Base-by-base conservation (phyloP, 371 early-diverging fungal genomes). In the Rhizopus sp. region DNA sequence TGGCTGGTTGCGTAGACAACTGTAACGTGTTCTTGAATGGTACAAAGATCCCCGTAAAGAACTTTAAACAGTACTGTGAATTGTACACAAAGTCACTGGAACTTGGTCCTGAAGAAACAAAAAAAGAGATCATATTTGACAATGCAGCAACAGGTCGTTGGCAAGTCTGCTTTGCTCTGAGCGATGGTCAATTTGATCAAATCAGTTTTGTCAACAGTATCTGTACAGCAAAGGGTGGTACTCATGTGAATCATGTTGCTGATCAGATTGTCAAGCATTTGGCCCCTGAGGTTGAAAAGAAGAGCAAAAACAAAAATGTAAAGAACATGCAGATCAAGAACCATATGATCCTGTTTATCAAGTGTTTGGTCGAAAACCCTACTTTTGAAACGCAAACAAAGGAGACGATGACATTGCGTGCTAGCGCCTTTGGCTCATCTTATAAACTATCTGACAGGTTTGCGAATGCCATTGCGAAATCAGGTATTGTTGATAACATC, bases 311-410 rank as follows among this genome's bases (percentile, higher is more conserved):
- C 61, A 83, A 82, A 29, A 73, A 64, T 23, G 70, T 96, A 44
- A 95, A 92, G 76, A 92, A 96, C 6, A 80, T 86, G 66, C 92
- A 95, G 60, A 88, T 97, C 70, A 97, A 96, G 73, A 92, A 81
- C 49, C 93, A 96, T 57, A 83, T 99, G 73, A 95, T 91, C 84
- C 60, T 99, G 7, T 99, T 99, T 78, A 82, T 99, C 68, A 99
- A 99, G 77, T 93, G 92, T 67, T 68, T 92, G 55, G 97, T 99
- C 56, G 98, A 96, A 65, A 99, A 99, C 71, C 99, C 99, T 4
- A 79, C 97, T 0, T 99, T 99, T 75, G 99, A 99, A 74, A 97
- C 98, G 7, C 99, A 99, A 75, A 99, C 99, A 15, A 99, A 99
- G 75, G 99, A 99, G 66, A 94, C 85, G 64, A 86, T 99, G 88